Base-by-base conservation (phyloP, 2,329 filamentous ascomycete species). In the Fusarium nisikadoi region DNA sequence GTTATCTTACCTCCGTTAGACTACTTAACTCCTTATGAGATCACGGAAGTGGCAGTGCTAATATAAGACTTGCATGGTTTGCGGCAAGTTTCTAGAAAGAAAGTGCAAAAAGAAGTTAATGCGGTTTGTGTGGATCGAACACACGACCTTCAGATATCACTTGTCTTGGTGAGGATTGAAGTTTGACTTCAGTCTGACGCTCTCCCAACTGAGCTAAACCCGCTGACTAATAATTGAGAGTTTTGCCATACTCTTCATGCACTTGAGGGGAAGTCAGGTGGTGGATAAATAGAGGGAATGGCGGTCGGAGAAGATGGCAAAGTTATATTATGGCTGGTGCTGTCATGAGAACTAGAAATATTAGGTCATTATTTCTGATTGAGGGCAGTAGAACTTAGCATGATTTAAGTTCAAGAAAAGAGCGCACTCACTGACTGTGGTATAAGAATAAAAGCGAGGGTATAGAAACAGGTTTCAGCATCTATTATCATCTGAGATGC, bases 131-230 rank as follows among this genome's bases (percentile, higher is more conserved):
- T 66, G 64, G 64, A 66, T 66, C 64, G 64, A 66, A 66, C 64
- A 66, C 64, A 66, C 41, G 64, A 66, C 64, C 64, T 66, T 66
- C 62, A 66, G 64, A 66, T 66, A 38, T 66, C 53, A 61, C 62
- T 36, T 46, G 11, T 5, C 11, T 16, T 27, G 31, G 38, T 66
- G 62, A 66, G 23, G 62, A 66, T 60, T 66, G 62, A 66, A 66
- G 64, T 66, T 66, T 52, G 14, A 42, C 62, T 66, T 66, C 63
- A 66, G 63, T 66, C 63, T 66, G 62, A 66, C 63, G 63, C 63
- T 66, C 62, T 66, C 63, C 63, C 52, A 66, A 66, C 63, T 66
- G 62, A 66, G 63, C 63, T 66, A 66, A 66, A 66, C 63, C 63
- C 63, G 63, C 63, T 66, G 52, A 66, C 63, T 60, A 66, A 66